A percentile compares a stretch with the other conserved stretches of the same genome.
Evolutionary conservation across 169 alveolate species (phyloP).

Genomic region (Plasmodium fragile): DNA sequence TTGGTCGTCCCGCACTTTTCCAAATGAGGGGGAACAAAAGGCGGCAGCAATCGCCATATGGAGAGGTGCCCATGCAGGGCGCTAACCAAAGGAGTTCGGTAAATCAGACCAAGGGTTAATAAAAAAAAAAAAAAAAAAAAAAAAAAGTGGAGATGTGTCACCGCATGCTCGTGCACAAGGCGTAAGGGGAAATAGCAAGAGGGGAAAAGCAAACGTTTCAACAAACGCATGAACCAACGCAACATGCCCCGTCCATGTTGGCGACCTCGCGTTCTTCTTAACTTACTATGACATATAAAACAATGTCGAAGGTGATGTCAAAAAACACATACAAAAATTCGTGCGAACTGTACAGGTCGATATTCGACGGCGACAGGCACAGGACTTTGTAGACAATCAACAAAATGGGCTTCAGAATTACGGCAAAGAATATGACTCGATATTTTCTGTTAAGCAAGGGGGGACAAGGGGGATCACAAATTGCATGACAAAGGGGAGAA

Average conservation of each 20-base stretch:
- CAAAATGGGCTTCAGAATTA: slow-evolving; percentile 57
- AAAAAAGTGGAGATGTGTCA: background rate
- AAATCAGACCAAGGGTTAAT: background rate
- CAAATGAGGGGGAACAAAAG: background rate
- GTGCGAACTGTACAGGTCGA: slow-evolving; percentile 64
- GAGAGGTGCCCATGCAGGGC: background rate
- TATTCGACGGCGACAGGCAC: slow-evolving; percentile 72
- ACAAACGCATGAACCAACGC: background rate
- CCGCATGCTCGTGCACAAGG: background rate
- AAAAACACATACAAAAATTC: slow-evolving; percentile 64
- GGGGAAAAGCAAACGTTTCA: background rate
- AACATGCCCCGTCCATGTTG: background rate
- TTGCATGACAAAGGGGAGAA: background rate
- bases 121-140: slow-evolving; percentile 1
- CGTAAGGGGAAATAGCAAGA: background rate
- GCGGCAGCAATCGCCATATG: background rate
- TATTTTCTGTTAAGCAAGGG: slow-evolving; percentile 27
- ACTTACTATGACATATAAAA: slow-evolving; percentile 57
- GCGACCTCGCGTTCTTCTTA: background rate
- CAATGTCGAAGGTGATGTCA: slow-evolving; percentile 63
- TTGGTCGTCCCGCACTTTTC: background rate
- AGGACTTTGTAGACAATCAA: slow-evolving; percentile 59
- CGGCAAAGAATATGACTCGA: slow-evolving; percentile 62
- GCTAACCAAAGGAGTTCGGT: background rate
- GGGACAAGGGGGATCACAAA: background rate